phyloP scores from a whole-genome alignment of 768 basidiomycete genomes.

The Cubamyces sp. region DNA sequence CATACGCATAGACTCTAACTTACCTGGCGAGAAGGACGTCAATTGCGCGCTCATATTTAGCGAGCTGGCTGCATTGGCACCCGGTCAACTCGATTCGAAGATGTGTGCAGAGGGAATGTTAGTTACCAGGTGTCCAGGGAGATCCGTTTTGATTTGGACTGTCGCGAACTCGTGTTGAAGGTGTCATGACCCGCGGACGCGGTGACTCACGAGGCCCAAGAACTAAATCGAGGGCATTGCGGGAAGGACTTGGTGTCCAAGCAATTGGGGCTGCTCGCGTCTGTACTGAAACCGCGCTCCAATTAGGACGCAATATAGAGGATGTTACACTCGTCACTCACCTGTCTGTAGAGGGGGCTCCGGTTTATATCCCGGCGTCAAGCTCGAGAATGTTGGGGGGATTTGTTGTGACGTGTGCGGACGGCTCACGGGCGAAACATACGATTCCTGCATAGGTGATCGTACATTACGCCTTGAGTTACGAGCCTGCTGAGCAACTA shows the following conservation, averaged over 20 bases:
- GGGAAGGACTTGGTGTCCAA: not conserved
- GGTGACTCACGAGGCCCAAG: slow-evolving; percentile 6
- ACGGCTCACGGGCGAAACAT: not conserved
- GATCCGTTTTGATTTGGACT: not conserved
- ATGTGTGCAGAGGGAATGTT: no score
- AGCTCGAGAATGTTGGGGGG: not conserved
- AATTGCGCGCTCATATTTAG: not conserved
- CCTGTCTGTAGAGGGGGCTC: slow-evolving; percentile 1
- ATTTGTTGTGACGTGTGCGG: not conserved
- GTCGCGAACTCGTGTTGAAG: not conserved
- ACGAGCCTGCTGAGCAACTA: not conserved
- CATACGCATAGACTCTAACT: not conserved
- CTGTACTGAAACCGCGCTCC: not conserved
- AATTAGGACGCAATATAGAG: not conserved
- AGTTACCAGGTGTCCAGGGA: not conserved
- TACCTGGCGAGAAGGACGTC: slow-evolving; percentile 4
- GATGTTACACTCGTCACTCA: not conserved
- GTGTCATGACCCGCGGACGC: slow-evolving; percentile 5
- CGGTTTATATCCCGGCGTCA: not conserved
- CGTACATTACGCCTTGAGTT: not conserved
- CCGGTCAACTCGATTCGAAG: no score
- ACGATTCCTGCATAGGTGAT: not conserved
- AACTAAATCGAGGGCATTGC: slow-evolving; percentile 8
- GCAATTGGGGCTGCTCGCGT: not conserved
- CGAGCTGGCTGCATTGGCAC: not conserved